These are phyloP conservation scores for Agaricus blazei DNA, from an alignment of 768 basidiomycete species.

Conservation along the genomic window DNA sequence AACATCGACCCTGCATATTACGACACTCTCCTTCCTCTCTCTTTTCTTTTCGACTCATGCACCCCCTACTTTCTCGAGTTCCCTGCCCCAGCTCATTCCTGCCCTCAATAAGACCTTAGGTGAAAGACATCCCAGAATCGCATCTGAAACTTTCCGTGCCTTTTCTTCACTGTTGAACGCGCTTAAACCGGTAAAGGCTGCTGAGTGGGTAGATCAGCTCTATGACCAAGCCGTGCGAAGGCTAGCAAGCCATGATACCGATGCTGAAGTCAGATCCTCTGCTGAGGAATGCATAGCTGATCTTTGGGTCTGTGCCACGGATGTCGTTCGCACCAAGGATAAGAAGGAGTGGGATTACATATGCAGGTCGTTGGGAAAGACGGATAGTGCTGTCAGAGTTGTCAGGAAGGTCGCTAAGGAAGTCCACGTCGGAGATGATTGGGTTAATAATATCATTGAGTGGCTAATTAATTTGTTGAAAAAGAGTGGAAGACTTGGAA, in stretches of 20 bases:
- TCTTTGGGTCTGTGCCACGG: conserved; percentile 83
- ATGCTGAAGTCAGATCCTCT: conserved; percentile 80
- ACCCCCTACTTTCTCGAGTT: conserved; percentile 49
- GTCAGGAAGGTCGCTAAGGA: conserved; percentile 80
- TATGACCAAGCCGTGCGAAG: conserved; percentile 72
- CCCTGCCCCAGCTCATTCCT: conserved; percentile 66
- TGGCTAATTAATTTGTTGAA: conserved; percentile 72
- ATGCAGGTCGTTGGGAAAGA: conserved; percentile 64
- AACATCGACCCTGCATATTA: conserved; percentile 77
- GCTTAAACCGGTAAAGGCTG: conserved; percentile 60
- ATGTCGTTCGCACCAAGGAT: conserved; percentile 56
- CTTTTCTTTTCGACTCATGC: conserved; percentile 74
- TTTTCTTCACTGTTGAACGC: conserved; percentile 80
- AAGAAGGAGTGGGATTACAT: conserved; percentile 80
- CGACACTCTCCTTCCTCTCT: conserved; percentile 80
- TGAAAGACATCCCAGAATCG: conserved; percentile 87
- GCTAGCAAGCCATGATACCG: conserved; percentile 77
- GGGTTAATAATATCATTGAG: conserved; percentile 77
- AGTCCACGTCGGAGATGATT: conserved; percentile 64
- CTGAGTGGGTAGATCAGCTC: conserved; percentile 65
- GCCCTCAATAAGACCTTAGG: conserved; percentile 67
- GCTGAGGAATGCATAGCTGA: conserved; percentile 84
- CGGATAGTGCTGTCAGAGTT: conserved; percentile 73
- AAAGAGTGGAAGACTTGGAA: conserved; percentile 75
- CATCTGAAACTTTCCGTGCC: conserved; percentile 82